A percentile compares a stretch with the other conserved stretches of the same genome.
Conservation (phyloP, 2,329 filamentous ascomycete genomes). For the Leptographium galeiforme region DNA sequence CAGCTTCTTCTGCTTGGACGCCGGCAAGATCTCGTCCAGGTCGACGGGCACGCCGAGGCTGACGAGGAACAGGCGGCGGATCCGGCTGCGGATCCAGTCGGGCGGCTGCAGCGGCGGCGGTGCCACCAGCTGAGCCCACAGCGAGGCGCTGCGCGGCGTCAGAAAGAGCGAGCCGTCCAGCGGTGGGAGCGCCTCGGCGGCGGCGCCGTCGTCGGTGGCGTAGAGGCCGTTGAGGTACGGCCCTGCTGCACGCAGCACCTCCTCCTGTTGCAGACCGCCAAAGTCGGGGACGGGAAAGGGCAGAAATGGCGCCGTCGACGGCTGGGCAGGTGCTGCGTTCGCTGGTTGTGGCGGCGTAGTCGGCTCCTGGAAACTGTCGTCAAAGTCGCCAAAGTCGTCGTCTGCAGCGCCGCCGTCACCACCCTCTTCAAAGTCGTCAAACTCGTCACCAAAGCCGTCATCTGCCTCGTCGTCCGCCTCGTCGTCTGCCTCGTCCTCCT, state of each 20-base stretch:
- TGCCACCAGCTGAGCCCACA: constrained; percentile 94
- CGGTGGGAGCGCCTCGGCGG: constrained; percentile 33
- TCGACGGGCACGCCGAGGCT: constrained; percentile 93
- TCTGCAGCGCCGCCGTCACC: constrained; percentile 34
- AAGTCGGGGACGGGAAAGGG: constrained; percentile 49
- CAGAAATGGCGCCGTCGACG: constrained; percentile 10
- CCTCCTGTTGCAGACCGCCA: constrained; percentile 44
- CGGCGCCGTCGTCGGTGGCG: constrained; percentile 39
- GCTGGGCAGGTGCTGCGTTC: constrained; percentile 14
- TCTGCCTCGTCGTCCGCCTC: constrained; percentile 19
- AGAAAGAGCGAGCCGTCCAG: constrained; percentile 56
- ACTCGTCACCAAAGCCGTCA: constrained; percentile 44
- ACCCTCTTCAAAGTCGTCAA: constrained; percentile 50
- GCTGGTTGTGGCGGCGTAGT: constrained; percentile 20
- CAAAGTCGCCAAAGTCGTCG: constrained; percentile 55
- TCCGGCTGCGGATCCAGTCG: constrained; percentile 94
- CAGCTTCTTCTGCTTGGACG: constrained; percentile 96
- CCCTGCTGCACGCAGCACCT: constrained; percentile 46
- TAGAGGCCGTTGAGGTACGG: constrained; percentile 57
- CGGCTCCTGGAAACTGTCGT: constrained; percentile 54
- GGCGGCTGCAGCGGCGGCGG: constrained; percentile 89
- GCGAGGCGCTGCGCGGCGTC: constrained; percentile 72
- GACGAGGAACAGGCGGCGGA: constrained; percentile 86
- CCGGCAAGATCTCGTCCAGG: constrained; percentile 90
- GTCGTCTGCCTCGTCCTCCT: constrained; percentile 23